Evolutionary conservation across 2,329 filamentous ascomycete genomes (phyloP), one percentile per base, ranked within the genome.

Genomic region (Ciborinia camelliae): DNA sequence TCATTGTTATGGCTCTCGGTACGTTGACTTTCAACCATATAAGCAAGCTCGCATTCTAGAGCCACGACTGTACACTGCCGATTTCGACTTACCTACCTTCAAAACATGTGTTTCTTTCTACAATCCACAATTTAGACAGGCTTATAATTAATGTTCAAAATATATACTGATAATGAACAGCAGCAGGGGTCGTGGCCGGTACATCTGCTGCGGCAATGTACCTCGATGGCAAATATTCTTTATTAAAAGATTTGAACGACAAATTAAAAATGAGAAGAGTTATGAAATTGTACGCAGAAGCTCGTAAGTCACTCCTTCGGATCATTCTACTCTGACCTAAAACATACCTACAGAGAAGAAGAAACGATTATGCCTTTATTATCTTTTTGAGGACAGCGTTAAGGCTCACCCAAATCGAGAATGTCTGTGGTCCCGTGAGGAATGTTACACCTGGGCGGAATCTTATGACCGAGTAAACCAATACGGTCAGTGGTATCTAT

Each of bases 151-250:
- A 45, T n/a, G 26, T n/a, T 15, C 5, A 45, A 57, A 9, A 10
- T 20, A 5, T 43, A 58, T 58, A 39, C 52, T 63, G 26, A 63
- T 9, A 23, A 58, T 37, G 32, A 63, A 63, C 66, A 58, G 67
- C 71, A 59, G 68, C 71, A 55, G 72, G 68, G 26, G 71, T 72
- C 23, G 75, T 74, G 18, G 75, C 73, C 48, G 71, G 70, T n/a
- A 73, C 75, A 41, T 76, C 79, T n/a, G 77, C 79, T 15, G 82
- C 83, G 48, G 81, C 82, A 18, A 69, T 74, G 68, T 90, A 91
- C 70, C 77, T 90, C 52, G 84, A 92, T 72, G 90, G 86, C 62
- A 91, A 89, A 77, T 87, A 84, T 70, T 85, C 90, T 73, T 73
- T 92, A 58, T 74, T 77, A 50, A 85, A 89, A 71, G 90, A 93